Percentiles rank a stretch among this genome's conserved stretches.
phyloP scores from a whole-genome alignment of 2,329 filamentous ascomycete species.

The Phoma sp. region DNA sequence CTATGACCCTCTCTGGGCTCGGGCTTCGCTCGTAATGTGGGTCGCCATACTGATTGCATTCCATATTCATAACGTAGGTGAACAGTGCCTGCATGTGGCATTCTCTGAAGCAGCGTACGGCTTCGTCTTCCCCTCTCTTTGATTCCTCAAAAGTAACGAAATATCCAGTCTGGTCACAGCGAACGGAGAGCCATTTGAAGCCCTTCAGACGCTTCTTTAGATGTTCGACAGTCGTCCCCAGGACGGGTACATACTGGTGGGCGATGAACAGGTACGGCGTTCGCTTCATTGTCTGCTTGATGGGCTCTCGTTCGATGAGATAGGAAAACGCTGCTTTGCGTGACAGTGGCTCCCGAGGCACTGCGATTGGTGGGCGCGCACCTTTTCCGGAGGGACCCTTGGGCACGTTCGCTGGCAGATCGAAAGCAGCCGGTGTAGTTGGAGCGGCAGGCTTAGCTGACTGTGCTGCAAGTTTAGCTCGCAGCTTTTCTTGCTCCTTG shows the following conservation, averaged over 20 bases:
- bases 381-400: conserved; percentile 75
- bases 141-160: conserved; percentile 89
- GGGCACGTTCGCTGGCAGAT: conserved; percentile 82
- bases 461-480: conserved; percentile 41
- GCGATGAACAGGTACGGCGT: conserved; percentile 91
- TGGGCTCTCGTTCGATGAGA: conserved; percentile 67
- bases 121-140: conserved; percentile 76
- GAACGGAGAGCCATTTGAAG: conserved; percentile 80
- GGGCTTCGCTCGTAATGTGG: conserved; percentile 65
- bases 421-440: conserved; percentile 42
- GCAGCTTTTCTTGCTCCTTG: conserved; percentile 61
- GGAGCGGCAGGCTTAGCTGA: conserved; percentile 28
- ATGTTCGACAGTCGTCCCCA: conserved; percentile 84
- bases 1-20: conserved; percentile 57
- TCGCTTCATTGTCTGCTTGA: conserved; percentile 72
- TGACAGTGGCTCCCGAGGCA: conserved; percentile 49
- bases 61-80: conserved; percentile 92
- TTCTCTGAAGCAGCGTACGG: conserved; percentile 76
- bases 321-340: conserved; percentile 55
- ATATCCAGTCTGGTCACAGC: conserved; percentile 85
- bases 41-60: conserved; percentile 73
- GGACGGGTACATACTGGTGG: conserved; percentile 84
- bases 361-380: conserved; percentile 42
- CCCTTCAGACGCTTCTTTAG: conserved; percentile 87
- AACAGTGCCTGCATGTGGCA: conserved; percentile 86